phyloP scores from a whole-genome alignment of 768 basidiomycete genomes.

The Leucosporidium scottii region DNA sequence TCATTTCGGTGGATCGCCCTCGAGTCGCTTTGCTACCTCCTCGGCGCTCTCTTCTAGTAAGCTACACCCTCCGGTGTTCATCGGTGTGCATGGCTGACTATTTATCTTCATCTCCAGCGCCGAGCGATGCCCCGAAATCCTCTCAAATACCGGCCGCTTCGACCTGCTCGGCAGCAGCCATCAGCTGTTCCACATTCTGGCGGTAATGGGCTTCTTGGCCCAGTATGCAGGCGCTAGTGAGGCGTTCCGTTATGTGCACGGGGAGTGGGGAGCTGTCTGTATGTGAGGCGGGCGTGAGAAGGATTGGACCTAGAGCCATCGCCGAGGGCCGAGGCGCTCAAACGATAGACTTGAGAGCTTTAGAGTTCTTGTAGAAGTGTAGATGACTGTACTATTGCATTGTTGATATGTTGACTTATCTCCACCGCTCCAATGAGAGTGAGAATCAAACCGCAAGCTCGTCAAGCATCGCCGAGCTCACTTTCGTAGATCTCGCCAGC shows the following conservation, averaged over 20 bases:
- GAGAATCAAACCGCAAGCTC: too few relatives aligned
- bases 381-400: too few relatives aligned
- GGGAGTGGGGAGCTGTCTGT: background rate
- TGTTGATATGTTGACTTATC: too few relatives aligned
- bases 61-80: background rate
- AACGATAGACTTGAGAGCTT: too few relatives aligned
- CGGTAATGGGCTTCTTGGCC: constrained; percentile 62
- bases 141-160: constrained; percentile 62
- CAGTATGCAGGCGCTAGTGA: constrained; percentile 41
- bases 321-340: too few relatives aligned
- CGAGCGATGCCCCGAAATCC: constrained; percentile 69
- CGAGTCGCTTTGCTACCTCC: background rate
- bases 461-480: too few relatives aligned
- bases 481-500: too few relatives aligned
- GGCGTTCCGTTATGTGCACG: background rate
- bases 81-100: constrained; percentile 29
- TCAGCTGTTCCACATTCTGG: constrained; percentile 80
- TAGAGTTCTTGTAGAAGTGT: too few relatives aligned
- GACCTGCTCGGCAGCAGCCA: constrained; percentile 74
- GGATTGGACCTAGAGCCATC: too few relatives aligned
- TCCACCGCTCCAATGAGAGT: too few relatives aligned
- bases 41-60: background rate
- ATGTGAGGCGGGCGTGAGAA: background rate
- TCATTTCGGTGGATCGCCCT: background rate
- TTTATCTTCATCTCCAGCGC: constrained; percentile 43